Evolutionary conservation across 2,329 filamentous ascomycete species (phyloP).

Genomic region (Ophiostoma sp.): DNA sequence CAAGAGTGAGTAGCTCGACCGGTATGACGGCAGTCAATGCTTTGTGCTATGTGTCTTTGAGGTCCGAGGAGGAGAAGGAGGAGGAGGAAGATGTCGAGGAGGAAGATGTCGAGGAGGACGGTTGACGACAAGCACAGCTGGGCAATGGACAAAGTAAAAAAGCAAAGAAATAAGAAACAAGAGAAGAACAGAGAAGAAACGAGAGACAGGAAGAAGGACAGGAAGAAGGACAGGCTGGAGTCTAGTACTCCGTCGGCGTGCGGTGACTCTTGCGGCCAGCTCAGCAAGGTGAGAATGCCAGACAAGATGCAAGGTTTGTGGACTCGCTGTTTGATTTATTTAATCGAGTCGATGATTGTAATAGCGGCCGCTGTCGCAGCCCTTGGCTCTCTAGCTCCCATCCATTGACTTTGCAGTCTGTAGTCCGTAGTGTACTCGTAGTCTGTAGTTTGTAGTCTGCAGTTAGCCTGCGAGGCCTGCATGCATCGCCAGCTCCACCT

Average conservation of each 20-base stretch:
- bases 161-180: background rate
- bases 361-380: background rate
- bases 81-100: background rate
- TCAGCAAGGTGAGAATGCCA: background rate
- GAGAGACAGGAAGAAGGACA: background rate
- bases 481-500: background rate
- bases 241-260: no score
- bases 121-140: background rate
- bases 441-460: no score
- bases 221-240: no score
- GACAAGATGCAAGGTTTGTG: no score
- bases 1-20: no score
- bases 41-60: background rate
- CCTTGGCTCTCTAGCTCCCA: no score
- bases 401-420: no score
- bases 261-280: background rate
- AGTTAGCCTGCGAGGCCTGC: background rate
- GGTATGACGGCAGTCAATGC: background rate
- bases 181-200: background rate
- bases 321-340: background rate
- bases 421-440: no score
- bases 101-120: background rate
- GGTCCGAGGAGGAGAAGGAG: background rate
- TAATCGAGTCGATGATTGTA: background rate
- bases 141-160: background rate